These are phyloP conservation scores for Phyllostachys edulis DNA, from an alignment of 176 grass and related monocot species.

Conservation along the genomic window DNA sequence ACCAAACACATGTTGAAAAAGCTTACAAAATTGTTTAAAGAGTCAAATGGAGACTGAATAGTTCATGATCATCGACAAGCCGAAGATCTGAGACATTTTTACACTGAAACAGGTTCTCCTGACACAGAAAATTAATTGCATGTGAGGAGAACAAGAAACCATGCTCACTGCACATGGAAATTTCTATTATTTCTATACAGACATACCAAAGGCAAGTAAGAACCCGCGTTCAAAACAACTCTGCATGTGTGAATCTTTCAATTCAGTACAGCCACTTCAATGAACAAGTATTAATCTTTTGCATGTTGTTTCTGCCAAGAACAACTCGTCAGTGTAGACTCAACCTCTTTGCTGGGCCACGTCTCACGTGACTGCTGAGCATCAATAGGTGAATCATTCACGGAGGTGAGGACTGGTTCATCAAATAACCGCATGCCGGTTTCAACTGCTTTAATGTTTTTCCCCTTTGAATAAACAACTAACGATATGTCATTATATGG, in stretches of 20 bases:
- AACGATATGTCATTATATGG: background rate
- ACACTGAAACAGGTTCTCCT: conserved; percentile 14
- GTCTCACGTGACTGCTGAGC: background rate
- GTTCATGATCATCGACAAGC: background rate
- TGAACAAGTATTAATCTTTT: background rate
- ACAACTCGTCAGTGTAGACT: background rate
- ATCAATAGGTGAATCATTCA: conserved; percentile 3
- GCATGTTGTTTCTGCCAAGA: background rate
- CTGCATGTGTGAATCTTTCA: background rate
- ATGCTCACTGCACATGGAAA: conserved; percentile 26
- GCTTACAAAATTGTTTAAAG: background rate
- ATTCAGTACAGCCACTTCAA: background rate
- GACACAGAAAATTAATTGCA: conserved; percentile 3
- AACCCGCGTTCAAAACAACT: conserved; percentile 1
- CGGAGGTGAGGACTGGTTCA: background rate
- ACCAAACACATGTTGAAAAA: conserved; percentile 30
- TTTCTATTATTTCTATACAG: background rate
- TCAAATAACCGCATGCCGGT: background rate
- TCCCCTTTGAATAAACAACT: background rate
- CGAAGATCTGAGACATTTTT: conserved; percentile 27
- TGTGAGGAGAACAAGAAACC: conserved; percentile 24
- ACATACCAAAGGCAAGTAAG: background rate
- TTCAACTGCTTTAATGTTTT: background rate
- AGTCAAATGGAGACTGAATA: conserved; percentile 22
- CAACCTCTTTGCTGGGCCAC: background rate